Evolutionary conservation across 306 rosid species (phyloP), one percentile per base, ranked within the genome.

Genomic region (Rosa lucieae): DNA sequence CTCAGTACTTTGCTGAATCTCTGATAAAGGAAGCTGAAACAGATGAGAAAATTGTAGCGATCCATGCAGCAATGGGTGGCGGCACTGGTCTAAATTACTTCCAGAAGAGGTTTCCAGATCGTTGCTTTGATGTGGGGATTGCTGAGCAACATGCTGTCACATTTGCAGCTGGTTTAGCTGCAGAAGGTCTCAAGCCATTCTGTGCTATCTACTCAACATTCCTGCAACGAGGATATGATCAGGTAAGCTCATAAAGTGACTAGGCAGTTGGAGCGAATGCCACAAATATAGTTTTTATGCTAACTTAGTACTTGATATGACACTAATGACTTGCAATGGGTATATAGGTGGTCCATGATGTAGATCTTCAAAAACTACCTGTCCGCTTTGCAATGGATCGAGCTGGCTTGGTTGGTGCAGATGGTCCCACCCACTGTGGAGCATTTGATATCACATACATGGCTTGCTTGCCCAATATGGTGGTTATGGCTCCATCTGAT

Each of bases 381-480:
- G 97, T 94, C 10, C 92, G 97, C 47, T 94, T 94, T 21, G 98
- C 97, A 44, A 23, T 94, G 90, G 98, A 94, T 79, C 81, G 97
- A 67, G 98, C 97, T 67, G 98, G 97, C 67, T 83, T 94, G 83
- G 98, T 94, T 21, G 98, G 98, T 42, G 97, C 95, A 4, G 98
- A 94, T 83, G 98, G 98, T 73, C 97, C 98, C 51, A 94, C 98
- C 12, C 98, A 94, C 72, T 94, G 97, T 10, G 98, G 98, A 76
- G 97, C 98, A 68, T 94, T 94, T 85, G 98, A 94, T 70, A 86
- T 92, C 67, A 73, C 97, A 23, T 94, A 87, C 90, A 92, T 94
- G 98, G 97, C 97, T 77, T 92, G 97, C 83, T 86, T 94, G 86
- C 99, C 99, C 29, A 94, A 92, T 86, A 94, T 94, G 97, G 88